Evolutionary conservation across 257 asterid species (phyloP), one percentile per base, ranked within the genome.

Genomic region (Echites panduratus): DNA sequence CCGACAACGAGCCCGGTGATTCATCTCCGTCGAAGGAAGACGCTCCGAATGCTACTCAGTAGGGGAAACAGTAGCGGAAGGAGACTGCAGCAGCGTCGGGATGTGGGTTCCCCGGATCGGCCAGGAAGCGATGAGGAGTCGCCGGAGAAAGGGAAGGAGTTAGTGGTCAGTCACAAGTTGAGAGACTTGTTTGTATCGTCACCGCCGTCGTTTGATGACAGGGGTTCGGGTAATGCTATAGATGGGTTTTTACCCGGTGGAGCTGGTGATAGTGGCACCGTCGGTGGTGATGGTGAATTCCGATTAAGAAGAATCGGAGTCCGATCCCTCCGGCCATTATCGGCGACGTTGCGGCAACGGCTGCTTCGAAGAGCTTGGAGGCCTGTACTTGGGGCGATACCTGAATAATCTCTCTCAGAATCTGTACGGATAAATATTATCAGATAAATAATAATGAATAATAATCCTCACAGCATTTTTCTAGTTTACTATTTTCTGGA

Each of bases 21-120:
- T 84, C 96, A 91, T 74, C 85, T 93, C 78, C 98, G 98, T 77
- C 92, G 96, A n/a, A 79, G 96, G 67, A 91, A 81, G 69, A 93
- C 98, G 1, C 96, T 93, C 4, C 86, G 93, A 0, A 93, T 91
- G 98, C 84, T 93, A 10, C 95, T 93, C 81, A 78, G 86, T 72
- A 89, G 93, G 48, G 77, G 79, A 61, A 82, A 82, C 2, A 80
- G 84, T 29, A 75, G 68, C 1, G 70, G 77, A 16, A 70, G 81
- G 70, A 66, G 82, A 2, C 76, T 78, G 24, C 81, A 76, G 24
- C 81, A 76, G 24, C 78, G 84, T 32, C 58, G 75, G n/a, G 82
- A 78, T 8, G 64, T 44, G 56, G 77, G 77, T 29, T 68, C 87
- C 7, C 73, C 88, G 29, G 85, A 79, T 76, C 73, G 70, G 53